Evolutionary conservation across 306 rosid species (phyloP).

Genomic region (Fragaria iinumae): DNA sequence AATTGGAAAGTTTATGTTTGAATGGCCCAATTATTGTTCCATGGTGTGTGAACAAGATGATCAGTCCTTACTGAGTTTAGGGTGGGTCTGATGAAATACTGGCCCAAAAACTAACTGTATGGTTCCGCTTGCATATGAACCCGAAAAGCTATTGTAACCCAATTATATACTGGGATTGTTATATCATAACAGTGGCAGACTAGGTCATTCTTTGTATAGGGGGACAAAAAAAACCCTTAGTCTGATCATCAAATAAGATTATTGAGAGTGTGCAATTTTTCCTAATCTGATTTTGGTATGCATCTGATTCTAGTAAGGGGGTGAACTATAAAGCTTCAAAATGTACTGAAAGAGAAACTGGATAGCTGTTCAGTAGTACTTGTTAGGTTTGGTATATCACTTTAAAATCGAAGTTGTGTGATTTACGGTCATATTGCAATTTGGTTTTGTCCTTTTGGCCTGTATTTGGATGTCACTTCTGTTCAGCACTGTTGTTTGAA

Average conservation of each 20-base stretch:
- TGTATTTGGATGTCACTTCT: neutral
- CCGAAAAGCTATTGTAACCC: neutral
- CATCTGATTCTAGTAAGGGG: neutral
- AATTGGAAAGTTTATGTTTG: neutral
- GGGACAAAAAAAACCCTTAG: neutral
- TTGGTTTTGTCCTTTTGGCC: neutral
- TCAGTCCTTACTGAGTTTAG: neutral
- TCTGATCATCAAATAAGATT: neutral
- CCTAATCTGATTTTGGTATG: neutral
- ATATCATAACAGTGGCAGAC: neutral
- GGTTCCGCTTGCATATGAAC: neutral
- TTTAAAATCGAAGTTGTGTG: neutral
- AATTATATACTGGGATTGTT: neutral
- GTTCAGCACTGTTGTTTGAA: neutral
- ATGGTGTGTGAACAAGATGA: constrained; percentile 12
- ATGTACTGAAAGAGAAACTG: neutral
- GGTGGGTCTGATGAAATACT: neutral
- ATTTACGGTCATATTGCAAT: neutral
- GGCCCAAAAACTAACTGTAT: neutral
- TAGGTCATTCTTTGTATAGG: neutral
- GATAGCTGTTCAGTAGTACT: neutral
- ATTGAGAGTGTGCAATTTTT: neutral
- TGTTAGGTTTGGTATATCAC: neutral
- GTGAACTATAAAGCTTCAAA: neutral
- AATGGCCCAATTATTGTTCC: neutral